A percentile compares a stretch with the other conserved stretches of the same genome.
Conservation (phyloP, 306 rosid genomes). For the Acacia melanoxylon region DNA sequence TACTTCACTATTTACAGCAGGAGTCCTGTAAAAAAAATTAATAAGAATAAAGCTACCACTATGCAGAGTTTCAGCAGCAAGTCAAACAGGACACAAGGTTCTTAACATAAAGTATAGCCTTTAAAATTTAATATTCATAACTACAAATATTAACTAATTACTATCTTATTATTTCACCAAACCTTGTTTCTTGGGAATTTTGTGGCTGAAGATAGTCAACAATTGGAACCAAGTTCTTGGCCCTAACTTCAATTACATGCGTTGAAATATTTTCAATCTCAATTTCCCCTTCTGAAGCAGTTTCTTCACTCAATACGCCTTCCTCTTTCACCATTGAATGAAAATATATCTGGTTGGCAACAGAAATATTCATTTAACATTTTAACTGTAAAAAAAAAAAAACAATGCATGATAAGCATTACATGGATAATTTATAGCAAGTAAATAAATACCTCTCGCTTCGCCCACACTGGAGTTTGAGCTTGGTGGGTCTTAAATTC, state of each 20-base stretch:
- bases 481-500: slow-evolving; percentile 77
- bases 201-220: slow-evolving; percentile 54
- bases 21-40: slow-evolving; percentile 34
- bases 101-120: not conserved
- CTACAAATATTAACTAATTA: not conserved
- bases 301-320: slow-evolving; percentile 32
- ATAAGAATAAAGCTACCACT: not conserved
- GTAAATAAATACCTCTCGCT: slow-evolving; percentile 47
- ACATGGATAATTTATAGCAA: slow-evolving; percentile 8
- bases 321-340: slow-evolving; percentile 56
- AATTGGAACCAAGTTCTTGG: slow-evolving; percentile 67
- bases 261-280: slow-evolving; percentile 64
- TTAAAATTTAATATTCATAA: not conserved
- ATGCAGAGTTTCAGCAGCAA: not conserved
- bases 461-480: slow-evolving; percentile 62
- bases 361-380: slow-evolving; percentile 17
- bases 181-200: slow-evolving; percentile 52
- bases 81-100: not conserved
- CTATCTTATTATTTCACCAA: slow-evolving; percentile 15
- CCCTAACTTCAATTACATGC: slow-evolving; percentile 59
- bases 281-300: slow-evolving; percentile 50
- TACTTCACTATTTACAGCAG: slow-evolving; percentile 34
- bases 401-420: not conserved
- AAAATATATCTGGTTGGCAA: slow-evolving; percentile 63
- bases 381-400: no score